Evolutionary conservation across 768 basidiomycete species (phyloP).

Genomic region (Mycena latifolia): DNA sequence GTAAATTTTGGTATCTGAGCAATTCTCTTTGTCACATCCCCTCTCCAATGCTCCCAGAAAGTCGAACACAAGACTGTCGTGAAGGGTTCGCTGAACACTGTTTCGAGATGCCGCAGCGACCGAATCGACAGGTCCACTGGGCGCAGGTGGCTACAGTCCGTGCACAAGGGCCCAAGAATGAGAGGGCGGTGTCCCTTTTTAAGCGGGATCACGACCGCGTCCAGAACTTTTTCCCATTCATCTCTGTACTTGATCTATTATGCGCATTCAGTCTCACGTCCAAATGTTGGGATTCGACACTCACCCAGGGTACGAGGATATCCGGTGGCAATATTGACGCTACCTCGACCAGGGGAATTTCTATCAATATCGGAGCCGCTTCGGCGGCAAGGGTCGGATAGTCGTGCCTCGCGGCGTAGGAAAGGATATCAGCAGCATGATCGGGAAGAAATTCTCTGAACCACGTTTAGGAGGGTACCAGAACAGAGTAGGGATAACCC

Average conservation of each 20-base stretch:
- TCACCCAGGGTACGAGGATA: not conserved
- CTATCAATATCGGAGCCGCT: constrained; percentile 9
- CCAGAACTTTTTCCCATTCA: not conserved
- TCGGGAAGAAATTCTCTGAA: not conserved
- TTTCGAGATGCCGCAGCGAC: not conserved
- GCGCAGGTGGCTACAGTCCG: not conserved
- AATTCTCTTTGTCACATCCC: not conserved
- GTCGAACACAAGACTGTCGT: not conserved
- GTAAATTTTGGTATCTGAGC: not conserved
- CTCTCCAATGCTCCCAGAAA: not conserved
- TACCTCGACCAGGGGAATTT: constrained; percentile 9
- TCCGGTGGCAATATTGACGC: constrained; percentile 9
- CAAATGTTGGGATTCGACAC: not conserved
- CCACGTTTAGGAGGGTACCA: not conserved
- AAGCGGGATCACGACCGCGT: not conserved
- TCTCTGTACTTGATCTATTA: not conserved
- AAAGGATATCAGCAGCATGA: not conserved
- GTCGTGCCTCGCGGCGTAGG: constrained; percentile 18
- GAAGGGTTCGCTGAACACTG: not conserved
- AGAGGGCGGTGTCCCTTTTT: not conserved
- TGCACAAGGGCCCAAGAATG: not conserved
- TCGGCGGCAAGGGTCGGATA: constrained; percentile 8
- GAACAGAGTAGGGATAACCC: not conserved
- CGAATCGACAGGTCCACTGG: not conserved
- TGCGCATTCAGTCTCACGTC: not conserved